A percentile compares a stretch with the other conserved stretches of the same genome.
Evolutionary conservation across 2,329 filamentous ascomycete genomes (phyloP).

Genomic region (Cercospora citrullina): DNA sequence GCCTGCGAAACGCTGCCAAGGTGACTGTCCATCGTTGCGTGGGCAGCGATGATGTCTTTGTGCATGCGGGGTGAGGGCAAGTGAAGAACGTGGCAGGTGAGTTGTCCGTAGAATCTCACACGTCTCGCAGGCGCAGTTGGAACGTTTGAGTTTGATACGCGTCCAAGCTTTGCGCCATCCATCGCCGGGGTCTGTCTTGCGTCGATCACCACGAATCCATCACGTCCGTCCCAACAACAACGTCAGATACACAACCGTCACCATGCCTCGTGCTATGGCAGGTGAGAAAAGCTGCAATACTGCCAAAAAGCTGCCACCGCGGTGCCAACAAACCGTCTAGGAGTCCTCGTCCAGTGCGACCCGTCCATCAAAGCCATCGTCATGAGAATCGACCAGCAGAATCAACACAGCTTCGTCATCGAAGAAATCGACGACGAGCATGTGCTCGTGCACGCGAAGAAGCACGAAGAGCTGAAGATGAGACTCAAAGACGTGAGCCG

Average conservation of each 20-base stretch:
- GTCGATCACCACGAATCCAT: background rate
- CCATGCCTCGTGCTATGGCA: conserved; percentile 32
- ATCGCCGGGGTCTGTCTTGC: background rate
- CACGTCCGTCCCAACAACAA: background rate
- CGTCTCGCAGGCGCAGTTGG: background rate
- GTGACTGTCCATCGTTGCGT: background rate
- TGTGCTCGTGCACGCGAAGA: conserved; percentile 72
- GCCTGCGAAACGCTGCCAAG: background rate
- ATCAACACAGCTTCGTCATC: conserved; percentile 71
- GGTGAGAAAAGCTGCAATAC: conserved; percentile 18
- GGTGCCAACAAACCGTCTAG: conserved; percentile 38
- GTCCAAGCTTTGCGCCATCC: background rate
- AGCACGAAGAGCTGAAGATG: conserved; percentile 66
- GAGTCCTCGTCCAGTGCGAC: conserved; percentile 77
- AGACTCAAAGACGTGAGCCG: conserved; percentile 64
- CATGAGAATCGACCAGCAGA: conserved; percentile 68
- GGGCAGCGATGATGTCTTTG: background rate
- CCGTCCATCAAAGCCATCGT: conserved; percentile 87
- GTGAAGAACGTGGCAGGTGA: background rate
- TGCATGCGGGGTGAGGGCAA: background rate
- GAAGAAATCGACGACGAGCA: conserved; percentile 78
- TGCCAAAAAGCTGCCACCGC: background rate
- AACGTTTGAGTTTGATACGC: background rate
- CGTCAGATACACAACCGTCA: background rate
- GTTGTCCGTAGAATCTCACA: background rate